Conservation (phyloP, 2,329 filamentous ascomycete genomes). For the Diaporthe sp. region DNA sequence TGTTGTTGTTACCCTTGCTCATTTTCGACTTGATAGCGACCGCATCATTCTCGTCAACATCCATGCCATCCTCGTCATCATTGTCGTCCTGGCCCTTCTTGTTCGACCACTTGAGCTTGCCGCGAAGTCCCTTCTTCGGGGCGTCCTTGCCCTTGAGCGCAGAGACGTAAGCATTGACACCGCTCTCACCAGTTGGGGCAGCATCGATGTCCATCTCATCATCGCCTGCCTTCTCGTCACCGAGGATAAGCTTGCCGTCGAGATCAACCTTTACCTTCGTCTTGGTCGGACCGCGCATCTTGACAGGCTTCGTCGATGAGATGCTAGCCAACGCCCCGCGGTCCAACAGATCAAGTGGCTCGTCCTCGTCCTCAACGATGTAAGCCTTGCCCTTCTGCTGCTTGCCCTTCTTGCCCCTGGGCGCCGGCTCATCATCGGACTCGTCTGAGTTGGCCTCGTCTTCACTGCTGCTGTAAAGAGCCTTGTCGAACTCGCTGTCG, state of each 20-base stretch:
- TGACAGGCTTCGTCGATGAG: conserved; percentile 86
- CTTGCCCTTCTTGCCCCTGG: conserved; percentile 60
- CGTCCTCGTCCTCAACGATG: conserved; percentile 94
- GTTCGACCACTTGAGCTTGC: conserved; percentile 80
- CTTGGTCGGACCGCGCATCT: conserved; percentile 69
- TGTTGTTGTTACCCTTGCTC: conserved; percentile 55
- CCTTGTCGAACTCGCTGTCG: conserved; percentile 94
- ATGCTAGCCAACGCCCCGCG: conserved; percentile 92
- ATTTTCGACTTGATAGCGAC: conserved; percentile 61
- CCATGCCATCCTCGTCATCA: conserved; percentile 64
- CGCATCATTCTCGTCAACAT: conserved; percentile 66
- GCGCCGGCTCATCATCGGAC: conserved; percentile 57
- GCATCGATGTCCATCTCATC: conserved; percentile 69
- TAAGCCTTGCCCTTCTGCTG: conserved; percentile 79
- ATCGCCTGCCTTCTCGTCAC: conserved; percentile 57
- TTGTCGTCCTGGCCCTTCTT: conserved; percentile 60
- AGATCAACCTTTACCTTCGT: conserved; percentile 78
- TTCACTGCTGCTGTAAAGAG: conserved; percentile 83
- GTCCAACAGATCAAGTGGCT: conserved; percentile 93
- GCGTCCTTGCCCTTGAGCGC: conserved; percentile 77
- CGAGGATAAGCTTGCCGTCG: conserved; percentile 86
- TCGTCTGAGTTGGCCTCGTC: conserved; percentile 71
- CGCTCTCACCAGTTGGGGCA: conserved; percentile 59
- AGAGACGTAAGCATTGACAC: conserved; percentile 77
- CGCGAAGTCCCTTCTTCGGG: conserved; percentile 73